Evolutionary conservation across 345 rosid species (phyloP).

Genomic region (Turnera subulata): DNA sequence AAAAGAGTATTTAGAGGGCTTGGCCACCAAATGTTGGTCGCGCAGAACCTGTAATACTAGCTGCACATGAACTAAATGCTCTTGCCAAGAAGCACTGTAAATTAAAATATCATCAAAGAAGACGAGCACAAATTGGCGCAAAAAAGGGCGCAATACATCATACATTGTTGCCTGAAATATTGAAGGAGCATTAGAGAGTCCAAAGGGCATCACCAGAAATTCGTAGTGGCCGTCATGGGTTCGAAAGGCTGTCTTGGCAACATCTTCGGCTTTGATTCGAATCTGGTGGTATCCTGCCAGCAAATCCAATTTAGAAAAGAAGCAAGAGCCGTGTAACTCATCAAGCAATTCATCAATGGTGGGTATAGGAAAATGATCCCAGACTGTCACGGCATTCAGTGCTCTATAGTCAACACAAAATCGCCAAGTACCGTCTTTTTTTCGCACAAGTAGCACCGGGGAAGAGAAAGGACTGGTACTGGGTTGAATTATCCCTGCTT

Average conservation of each 20-base stretch:
- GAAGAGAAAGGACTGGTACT: background rate
- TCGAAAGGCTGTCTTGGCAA: background rate
- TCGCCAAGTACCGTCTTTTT: background rate
- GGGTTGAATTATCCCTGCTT: too few species aligned
- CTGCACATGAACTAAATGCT: background rate
- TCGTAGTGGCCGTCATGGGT: background rate
- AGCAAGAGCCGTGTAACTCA: background rate
- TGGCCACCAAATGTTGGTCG: background rate
- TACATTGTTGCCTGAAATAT: background rate
- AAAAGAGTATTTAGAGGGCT: background rate
- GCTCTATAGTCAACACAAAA: background rate
- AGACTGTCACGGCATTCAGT: background rate
- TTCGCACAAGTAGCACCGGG: background rate
- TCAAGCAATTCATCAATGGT: background rate
- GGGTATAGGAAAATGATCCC: background rate
- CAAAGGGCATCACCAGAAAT: background rate
- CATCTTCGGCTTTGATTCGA: fast-evolving
- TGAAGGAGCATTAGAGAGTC: background rate
- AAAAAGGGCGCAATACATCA: background rate
- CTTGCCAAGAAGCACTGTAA: background rate
- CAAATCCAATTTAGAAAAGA: background rate
- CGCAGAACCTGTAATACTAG: background rate
- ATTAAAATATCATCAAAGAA: background rate
- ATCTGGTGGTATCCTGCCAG: background rate
- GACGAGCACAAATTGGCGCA: background rate